Conservation (phyloP, 1,284 basidiomycete genomes). For the Peniophora sp. region DNA sequence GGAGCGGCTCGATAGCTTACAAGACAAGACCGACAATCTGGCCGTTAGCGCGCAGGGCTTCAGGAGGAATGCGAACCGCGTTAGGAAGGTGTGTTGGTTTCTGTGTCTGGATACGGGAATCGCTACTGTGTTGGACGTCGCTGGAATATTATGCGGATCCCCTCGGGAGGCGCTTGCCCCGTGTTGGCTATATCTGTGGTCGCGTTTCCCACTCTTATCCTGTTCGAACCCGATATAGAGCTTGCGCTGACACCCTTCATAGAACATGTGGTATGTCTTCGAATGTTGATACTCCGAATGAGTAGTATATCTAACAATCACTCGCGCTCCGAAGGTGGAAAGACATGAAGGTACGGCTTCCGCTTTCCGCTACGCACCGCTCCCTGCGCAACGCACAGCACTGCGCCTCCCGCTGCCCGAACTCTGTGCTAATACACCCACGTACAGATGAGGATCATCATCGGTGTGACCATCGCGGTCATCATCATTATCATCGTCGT, state of each 20-base stretch:
- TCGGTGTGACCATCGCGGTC: conserved; percentile 79
- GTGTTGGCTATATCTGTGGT: no score
- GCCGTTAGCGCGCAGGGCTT: conserved; percentile 99
- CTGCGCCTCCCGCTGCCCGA: background rate
- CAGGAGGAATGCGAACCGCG: conserved; percentile 92
- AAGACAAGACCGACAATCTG: conserved; percentile 96
- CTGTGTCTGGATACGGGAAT: background rate
- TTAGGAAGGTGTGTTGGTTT: conserved; percentile 80
- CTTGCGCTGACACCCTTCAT: conserved; percentile 3
- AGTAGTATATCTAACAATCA: conserved; percentile 2
- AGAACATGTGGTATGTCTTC: conserved; percentile 78
- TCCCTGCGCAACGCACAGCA: no score
- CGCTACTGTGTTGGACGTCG: background rate
- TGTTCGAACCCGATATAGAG: background rate
- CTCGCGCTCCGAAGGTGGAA: conserved; percentile 71
- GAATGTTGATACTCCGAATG: conserved; percentile 7
- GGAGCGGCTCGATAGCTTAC: conserved; percentile 88
- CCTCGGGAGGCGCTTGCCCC: background rate
- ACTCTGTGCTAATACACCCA: background rate
- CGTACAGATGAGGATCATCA: conserved; percentile 82
- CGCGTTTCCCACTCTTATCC: no score
- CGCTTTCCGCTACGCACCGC: no score
- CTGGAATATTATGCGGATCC: background rate
- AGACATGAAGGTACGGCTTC: conserved; percentile 80
- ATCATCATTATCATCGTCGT: conserved; percentile 93